A percentile compares a stretch with the other conserved stretches of the same genome.
Evolutionary conservation across 2,329 filamentous ascomycete species (phyloP).

Genomic region (Clonostachys solani): DNA sequence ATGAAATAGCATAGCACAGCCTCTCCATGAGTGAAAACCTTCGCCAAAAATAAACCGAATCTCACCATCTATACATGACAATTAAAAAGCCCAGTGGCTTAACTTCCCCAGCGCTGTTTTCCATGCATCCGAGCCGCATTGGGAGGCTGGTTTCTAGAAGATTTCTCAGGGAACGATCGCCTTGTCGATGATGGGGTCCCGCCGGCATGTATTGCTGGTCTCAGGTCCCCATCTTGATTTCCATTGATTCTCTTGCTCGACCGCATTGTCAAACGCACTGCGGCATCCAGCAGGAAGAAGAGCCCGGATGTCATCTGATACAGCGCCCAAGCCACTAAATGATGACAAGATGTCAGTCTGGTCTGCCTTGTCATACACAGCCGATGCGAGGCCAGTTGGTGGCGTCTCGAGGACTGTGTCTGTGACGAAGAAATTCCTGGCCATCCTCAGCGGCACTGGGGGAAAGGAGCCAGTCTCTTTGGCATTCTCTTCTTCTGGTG

Average conservation of each 20-base stretch:
- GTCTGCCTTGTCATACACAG: conserved; percentile 37
- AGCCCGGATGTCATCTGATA: conserved; percentile 61
- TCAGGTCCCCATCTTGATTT: conserved; percentile 72
- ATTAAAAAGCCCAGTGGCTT: neutral
- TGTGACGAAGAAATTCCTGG: conserved; percentile 52
- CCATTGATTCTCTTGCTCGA: conserved; percentile 65
- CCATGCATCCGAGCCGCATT: neutral
- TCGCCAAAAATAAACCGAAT: no score
- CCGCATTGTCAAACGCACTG: conserved; percentile 65
- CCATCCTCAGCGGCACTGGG: conserved; percentile 40
- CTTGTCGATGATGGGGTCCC: conserved; percentile 57
- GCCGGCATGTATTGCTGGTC: conserved; percentile 45
- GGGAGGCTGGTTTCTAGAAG: conserved; percentile 11
- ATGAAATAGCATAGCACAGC: no score
- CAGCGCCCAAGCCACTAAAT: conserved; percentile 58
- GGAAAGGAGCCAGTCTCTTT: conserved; percentile 1
- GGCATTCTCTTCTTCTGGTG: conserved; percentile 30
- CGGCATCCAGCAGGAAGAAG: conserved; percentile 68
- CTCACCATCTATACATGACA: neutral
- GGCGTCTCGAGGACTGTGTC: conserved; percentile 51
- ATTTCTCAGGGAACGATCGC: conserved; percentile 56
- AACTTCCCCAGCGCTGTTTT: neutral
- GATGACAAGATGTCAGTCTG: conserved; percentile 42
- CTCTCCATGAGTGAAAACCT: no score
- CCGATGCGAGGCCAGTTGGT: conserved; percentile 36